Evolutionary conservation across 257 asterid genomes (phyloP).

Genomic region (Catharanthus roseus): DNA sequence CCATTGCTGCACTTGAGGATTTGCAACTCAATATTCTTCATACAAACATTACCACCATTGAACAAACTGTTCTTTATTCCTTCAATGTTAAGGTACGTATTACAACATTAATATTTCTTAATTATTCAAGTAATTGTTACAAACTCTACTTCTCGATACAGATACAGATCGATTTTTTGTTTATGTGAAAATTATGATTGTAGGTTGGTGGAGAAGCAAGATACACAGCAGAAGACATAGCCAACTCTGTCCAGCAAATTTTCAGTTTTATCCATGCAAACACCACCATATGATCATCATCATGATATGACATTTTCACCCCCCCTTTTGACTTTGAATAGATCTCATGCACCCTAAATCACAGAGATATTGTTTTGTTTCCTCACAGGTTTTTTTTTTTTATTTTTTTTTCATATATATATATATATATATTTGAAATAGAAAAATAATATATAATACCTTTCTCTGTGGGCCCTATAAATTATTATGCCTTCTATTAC

Average conservation of each 20-base stretch:
- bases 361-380: background rate
- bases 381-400: too few relatives aligned
- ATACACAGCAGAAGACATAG: conserved; percentile 79
- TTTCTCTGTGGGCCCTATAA: background rate
- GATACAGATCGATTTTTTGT: too few relatives aligned
- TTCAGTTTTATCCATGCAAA: conserved; percentile 76
- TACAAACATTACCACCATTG: conserved; percentile 86
- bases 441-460: too few relatives aligned
- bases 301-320: too few relatives aligned
- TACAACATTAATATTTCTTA: background rate
- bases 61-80: conserved; percentile 85
- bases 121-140: too few relatives aligned
- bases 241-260: conserved; percentile 86
- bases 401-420: too few relatives aligned
- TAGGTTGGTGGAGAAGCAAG: conserved; percentile 71
- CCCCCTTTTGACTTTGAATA: background rate
- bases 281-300: conserved; percentile 28
- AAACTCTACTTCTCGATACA: too few relatives aligned
- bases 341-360: background rate
- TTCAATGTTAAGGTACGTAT: conserved; percentile 98
- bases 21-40: conserved; percentile 81
- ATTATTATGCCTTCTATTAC: too few relatives aligned
- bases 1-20: conserved; percentile 88
- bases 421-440: background rate
- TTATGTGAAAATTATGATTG: conserved; percentile 9